Conservation (phyloP, 1,139 yeast genomes). For the Geotrichum reessii region DNA sequence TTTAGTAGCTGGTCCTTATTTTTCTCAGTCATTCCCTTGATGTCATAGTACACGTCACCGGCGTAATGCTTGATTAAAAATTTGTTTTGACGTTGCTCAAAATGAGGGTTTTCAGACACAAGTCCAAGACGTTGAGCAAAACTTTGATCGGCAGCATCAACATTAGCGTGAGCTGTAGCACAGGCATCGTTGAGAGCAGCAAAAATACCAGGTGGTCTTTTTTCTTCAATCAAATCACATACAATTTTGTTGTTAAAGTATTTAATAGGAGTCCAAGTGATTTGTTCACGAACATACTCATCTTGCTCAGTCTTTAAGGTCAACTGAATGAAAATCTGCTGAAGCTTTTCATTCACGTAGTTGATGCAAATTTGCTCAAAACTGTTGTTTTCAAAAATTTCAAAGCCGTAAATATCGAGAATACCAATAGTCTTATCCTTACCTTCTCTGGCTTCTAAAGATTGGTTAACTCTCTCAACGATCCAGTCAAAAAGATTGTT, state of each 20-base stretch:
- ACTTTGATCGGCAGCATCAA: slow-evolving; percentile 93
- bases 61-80: slow-evolving; percentile 95
- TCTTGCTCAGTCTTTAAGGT: slow-evolving; percentile 97
- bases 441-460: slow-evolving; percentile 49
- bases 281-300: slow-evolving; percentile 90
- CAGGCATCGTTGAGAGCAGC: slow-evolving; percentile 96
- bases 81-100: slow-evolving; percentile 82
- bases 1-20: slow-evolving; percentile 91
- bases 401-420: slow-evolving; percentile 96
- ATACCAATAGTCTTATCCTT: slow-evolving; percentile 81
- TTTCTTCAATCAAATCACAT: slow-evolving; percentile 92
- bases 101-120: slow-evolving; percentile 78
- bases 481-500: slow-evolving; percentile 95
- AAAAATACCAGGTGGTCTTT: slow-evolving; percentile 93
- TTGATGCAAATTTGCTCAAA: slow-evolving; percentile 96
- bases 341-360: slow-evolving; percentile 93
- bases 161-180: slow-evolving; percentile 98
- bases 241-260: slow-evolving; percentile 95
- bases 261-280: slow-evolving; percentile 96
- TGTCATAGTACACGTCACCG: slow-evolving; percentile 94
- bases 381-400: slow-evolving; percentile 92
- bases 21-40: slow-evolving; percentile 89
- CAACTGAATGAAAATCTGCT: slow-evolving; percentile 92
- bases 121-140: slow-evolving; percentile 87
- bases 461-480: slow-evolving; percentile 83